These are phyloP conservation scores for Amphicarpaea edgeworthii DNA, from an alignment of 306 rosid genomes.

Conservation along the genomic window DNA sequence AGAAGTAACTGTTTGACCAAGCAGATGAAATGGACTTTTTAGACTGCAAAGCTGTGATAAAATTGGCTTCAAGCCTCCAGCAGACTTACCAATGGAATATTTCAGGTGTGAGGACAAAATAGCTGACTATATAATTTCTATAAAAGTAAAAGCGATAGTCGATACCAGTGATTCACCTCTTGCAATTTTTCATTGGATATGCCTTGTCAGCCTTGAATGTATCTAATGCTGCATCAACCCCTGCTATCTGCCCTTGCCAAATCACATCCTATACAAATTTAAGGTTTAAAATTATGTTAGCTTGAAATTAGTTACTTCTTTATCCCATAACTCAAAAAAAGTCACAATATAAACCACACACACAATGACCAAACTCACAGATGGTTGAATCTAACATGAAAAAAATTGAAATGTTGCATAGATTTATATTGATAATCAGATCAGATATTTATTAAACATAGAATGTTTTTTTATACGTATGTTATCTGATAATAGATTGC, in stretches of 20 bases:
- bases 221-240: conserved; percentile 79
- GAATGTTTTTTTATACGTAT: neutral
- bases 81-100: conserved; percentile 39
- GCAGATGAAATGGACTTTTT: conserved; percentile 22
- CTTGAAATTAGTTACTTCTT: conserved; percentile 24
- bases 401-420: conserved; percentile 32
- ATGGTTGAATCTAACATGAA: conserved; percentile 32
- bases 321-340: conserved; percentile 32
- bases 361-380: conserved; percentile 6
- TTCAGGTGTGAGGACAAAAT: conserved; percentile 28
- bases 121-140: conserved; percentile 33
- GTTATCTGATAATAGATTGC: neutral
- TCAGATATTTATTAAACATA: conserved; percentile 14
- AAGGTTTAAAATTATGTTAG: conserved; percentile 35
- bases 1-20: conserved; percentile 7
- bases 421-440: conserved; percentile 32
- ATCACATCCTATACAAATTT: conserved; percentile 71
- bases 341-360: conserved; percentile 25
- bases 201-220: conserved; percentile 87
- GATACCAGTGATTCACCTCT: conserved; percentile 62
- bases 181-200: conserved; percentile 74
- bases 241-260: conserved; percentile 93
- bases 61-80: conserved; percentile 31
- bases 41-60: conserved; percentile 22
- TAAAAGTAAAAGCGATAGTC: conserved; percentile 8